Base-by-base conservation (phyloP, 192 early-diverging fungal genomes). In the Backusella tuberculispora region DNA sequence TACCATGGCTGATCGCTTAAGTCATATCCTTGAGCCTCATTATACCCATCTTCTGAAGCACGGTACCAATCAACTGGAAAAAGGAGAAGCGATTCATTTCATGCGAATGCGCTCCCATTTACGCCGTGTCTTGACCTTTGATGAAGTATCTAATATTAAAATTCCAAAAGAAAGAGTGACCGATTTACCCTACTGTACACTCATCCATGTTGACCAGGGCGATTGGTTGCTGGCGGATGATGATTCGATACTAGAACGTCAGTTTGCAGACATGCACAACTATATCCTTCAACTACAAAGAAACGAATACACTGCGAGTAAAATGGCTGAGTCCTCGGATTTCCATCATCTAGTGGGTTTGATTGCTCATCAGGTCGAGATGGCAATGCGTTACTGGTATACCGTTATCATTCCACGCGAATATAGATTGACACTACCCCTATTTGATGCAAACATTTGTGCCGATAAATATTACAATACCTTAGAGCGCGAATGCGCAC, bases 351-450 rank as follows among this genome's bases (percentile, higher is more conserved):
- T 71, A 0, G 47, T 46, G 4, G 69, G 37, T 19, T 48, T 71
- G 15, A 60, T 74, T 45, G 60, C 43, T 4, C 63, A 74, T 19
- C 60, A 63, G 10, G 63, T 66, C 1, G 73, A 74, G 17, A 65
- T 63, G 56, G 21, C 37, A 5, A 74, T 74, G 53, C 73, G 63
- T 17, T 37, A 64, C 29, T 74, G 73, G 73, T 74, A 74, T 34
- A 38, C 42, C 8, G 40, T 1, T 9, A 47, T 53, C 24, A 44
- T 74, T 19, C 73, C 60, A 6, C 17, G n/a, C 24, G 43, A 43
- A 26, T 60, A 46, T 19, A 65, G 63, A 47, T 37, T 74, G 24
- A 46, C 53, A 9, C 14, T 74, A 24, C 73, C 73, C 5, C 26
- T 66, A 15, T 74, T 66, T 66, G 44, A 74, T n/a, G 43, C 24